phyloP scores from a whole-genome alignment of 176 grass and related monocot species.

The Phoenix roebelenii region DNA sequence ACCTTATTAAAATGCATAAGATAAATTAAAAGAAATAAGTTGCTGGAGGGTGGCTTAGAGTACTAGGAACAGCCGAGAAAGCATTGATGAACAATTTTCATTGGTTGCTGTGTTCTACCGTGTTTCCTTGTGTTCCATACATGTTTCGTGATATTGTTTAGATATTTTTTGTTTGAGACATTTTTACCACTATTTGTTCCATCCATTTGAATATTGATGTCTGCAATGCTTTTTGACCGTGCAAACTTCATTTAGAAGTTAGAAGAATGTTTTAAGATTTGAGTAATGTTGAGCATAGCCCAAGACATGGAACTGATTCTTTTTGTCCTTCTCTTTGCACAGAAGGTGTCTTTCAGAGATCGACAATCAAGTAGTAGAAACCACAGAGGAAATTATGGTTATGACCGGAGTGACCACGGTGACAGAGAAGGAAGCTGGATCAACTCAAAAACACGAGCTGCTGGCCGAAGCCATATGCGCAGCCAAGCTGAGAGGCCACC shows the following conservation, averaged over 20 bases:
- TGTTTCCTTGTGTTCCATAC: too few species aligned
- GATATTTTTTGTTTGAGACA: not conserved
- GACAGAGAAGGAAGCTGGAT: conserved; percentile 74
- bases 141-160: too few species aligned
- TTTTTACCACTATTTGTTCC: not conserved
- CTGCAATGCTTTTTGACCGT: conserved; percentile 1
- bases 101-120: too few species aligned
- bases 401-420: conserved; percentile 39
- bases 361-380: conserved; percentile 56
- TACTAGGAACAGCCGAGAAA: too few species aligned
- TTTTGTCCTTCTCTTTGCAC: conserved; percentile 13
- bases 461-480: conserved; percentile 40
- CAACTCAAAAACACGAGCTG: conserved; percentile 45
- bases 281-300: too few species aligned
- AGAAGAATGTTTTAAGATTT: too few species aligned
- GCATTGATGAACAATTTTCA: too few species aligned
- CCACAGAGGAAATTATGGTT: conserved; percentile 56
- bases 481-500: conserved; percentile 50
- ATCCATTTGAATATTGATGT: conserved; percentile 19
- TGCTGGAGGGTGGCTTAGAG: too few species aligned
- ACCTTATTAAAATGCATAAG: too few species aligned
- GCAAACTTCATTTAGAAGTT: too few species aligned
- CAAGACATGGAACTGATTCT: conserved; percentile 23
- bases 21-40: too few species aligned
- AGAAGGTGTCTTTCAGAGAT: conserved; percentile 60